phyloP scores from a whole-genome alignment of 2,329 filamentous ascomycete species.

The Aspergillus chevalieri region DNA sequence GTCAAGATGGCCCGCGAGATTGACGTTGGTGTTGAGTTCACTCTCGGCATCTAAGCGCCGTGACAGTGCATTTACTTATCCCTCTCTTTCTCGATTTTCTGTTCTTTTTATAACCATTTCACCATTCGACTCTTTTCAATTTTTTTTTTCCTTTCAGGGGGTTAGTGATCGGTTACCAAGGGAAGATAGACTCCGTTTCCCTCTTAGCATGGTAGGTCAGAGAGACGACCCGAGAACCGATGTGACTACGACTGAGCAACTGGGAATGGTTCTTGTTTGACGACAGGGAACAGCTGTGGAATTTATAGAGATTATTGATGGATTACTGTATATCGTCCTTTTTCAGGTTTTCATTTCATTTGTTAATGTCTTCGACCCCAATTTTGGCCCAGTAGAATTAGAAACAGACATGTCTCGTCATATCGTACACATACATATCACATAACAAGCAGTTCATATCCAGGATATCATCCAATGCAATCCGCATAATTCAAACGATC shows the following conservation, averaged over 20 bases:
- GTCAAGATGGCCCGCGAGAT: constrained; percentile 98
- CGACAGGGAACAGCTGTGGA: constrained; percentile 3
- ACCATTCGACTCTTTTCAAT: neutral
- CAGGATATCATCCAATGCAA: neutral
- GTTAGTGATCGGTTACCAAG: neutral
- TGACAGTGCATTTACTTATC: constrained; percentile 1
- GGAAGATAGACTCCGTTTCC: too few species aligned
- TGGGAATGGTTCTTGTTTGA: neutral
- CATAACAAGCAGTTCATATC: neutral
- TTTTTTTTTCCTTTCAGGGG: neutral
- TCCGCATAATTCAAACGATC: neutral
- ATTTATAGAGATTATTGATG: constrained; percentile 13
- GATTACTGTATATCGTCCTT: constrained; percentile 18
- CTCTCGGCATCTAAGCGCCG: constrained; percentile 71
- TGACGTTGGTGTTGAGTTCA: constrained; percentile 94
- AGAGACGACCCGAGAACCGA: too few species aligned
- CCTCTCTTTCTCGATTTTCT: neutral
- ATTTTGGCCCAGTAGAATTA: neutral
- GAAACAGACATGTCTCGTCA: neutral
- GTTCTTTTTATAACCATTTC: neutral
- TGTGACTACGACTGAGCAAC: too few species aligned
- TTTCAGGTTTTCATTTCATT: constrained; percentile 7
- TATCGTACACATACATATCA: neutral
- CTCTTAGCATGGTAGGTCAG: too few species aligned
- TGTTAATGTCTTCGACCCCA: constrained; percentile 6